Conservation (phyloP, 345 rosid genomes). For the Eucalyptus guilfoylei region DNA sequence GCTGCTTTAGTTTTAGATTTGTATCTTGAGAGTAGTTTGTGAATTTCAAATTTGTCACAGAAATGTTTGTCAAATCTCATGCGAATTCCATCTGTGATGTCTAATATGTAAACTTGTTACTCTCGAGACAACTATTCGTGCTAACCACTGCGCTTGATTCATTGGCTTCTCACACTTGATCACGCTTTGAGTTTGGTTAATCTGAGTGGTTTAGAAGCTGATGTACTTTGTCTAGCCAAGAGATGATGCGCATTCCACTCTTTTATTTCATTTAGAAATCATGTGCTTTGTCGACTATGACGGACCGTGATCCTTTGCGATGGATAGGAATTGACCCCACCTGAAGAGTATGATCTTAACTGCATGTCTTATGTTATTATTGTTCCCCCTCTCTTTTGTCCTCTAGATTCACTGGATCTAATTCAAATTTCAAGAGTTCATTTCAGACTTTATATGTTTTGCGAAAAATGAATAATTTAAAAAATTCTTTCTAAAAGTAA, state of each 20-base stretch:
- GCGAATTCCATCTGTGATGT: not conserved
- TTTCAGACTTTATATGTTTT: not conserved
- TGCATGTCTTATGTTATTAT: not conserved
- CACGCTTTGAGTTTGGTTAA: not conserved
- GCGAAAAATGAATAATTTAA: not conserved
- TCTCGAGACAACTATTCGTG: not conserved
- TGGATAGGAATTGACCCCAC: not conserved
- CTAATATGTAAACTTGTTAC: not conserved
- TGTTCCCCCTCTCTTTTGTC: not conserved
- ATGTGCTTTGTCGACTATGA: not conserved
- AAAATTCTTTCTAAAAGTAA: not conserved
- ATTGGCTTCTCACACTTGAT: not conserved
- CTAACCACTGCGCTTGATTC: not conserved
- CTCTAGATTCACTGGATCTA: not conserved
- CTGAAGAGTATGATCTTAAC: not conserved
- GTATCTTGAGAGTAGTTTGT: not conserved
- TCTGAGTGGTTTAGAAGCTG: not conserved
- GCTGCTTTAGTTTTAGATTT: not conserved
- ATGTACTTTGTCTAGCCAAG: not conserved
- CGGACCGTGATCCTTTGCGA: not conserved
- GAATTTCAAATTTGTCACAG: not conserved
- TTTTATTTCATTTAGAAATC: not conserved
- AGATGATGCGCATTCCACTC: not conserved
- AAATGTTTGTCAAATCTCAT: not conserved
- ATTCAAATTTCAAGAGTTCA: not conserved